Percentiles rank a stretch among this genome's conserved stretches.
phyloP scores from a whole-genome alignment of 1,139 yeast genomes.

The Blastobotrys illinoisensis region DNA sequence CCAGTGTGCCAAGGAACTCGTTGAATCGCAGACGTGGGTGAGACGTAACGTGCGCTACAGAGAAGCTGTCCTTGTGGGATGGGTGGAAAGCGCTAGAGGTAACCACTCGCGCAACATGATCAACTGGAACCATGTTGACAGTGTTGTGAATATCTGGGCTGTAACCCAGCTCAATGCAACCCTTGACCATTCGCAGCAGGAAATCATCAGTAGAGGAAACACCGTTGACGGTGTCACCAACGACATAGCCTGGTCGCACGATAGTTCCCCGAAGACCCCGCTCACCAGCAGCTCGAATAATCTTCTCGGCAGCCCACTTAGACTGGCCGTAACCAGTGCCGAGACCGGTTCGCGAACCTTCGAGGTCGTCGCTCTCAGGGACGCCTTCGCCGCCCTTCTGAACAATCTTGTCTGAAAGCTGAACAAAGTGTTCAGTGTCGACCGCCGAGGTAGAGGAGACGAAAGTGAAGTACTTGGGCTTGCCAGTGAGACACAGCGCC shows the following conservation, averaged over 20 bases:
- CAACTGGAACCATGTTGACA: conserved; percentile 97
- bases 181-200: conserved; percentile 88
- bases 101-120: conserved; percentile 90
- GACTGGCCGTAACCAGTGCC: conserved; percentile 96
- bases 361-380: conserved; percentile 72
- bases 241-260: conserved; percentile 92
- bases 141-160: conserved; percentile 82
- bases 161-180: conserved; percentile 80
- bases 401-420: conserved; percentile 64
- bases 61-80: conserved; percentile 43
- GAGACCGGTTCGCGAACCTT: conserved; percentile 74
- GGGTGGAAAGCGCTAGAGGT: conserved; percentile 81
- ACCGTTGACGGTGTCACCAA: conserved; percentile 81
- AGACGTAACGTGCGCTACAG: conserved; percentile 94
- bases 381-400: conserved; percentile 67
- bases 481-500: conserved; percentile 71
- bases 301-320: conserved; percentile 94
- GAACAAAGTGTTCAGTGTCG: conserved; percentile 76
- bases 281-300: conserved; percentile 77
- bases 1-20: conserved; percentile 62
- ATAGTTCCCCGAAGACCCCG: conserved; percentile 84
- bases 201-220: conserved; percentile 93
- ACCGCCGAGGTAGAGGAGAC: conserved; percentile 93
- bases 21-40: conserved; percentile 86
- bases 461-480: conserved; percentile 79